Evolutionary conservation across 306 rosid species (phyloP), one percentile per base, ranked within the genome.

Genomic region (Hippophae gyantsensis): DNA sequence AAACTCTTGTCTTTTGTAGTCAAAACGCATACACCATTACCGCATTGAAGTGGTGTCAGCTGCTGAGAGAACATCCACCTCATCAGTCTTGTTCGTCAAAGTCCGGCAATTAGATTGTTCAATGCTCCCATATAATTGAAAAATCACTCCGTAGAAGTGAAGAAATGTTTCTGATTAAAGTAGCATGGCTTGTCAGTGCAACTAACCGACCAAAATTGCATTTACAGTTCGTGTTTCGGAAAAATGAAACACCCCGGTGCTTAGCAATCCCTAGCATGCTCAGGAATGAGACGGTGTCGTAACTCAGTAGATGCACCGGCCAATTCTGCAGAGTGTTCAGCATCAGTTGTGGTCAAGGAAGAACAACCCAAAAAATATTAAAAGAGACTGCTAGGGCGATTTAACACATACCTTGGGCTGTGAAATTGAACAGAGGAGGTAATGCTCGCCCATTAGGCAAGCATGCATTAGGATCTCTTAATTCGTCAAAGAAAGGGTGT

Each of bases 251-350:
- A 54, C 55, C 66, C 54, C 52, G 8, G 7, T 7, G n/a, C 27
- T 54, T 38, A 23, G 5, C 18, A 77, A 70, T 54, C 69, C 71
- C 76, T 78, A 23, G 74, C 85, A 60, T 93, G 97, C 74, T 84
- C 94, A 0, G 97, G 97, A 71, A 93, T 88, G 67, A 93, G 90
- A 13, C 95, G 95, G 6, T 75, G 79, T 26, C 86, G 90, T 76
- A 93, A 81, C 65, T 93, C 97, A 6, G 82, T 77, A 1, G 97
- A 61, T 54, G 81, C 84, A 7, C 77, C 95, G 9, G 94, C 79
- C 69, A 93, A 76, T 72, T 93, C 99, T 93, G 86, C 83, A 65
- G 9, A 57, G 54, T 27, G 23, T 38, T 85, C 44, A 77, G 78
- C 43, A 60, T 51, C 38, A 6, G 48, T 9, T 52, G 43, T 43